Evolutionary conservation across 2,329 filamentous ascomycete genomes (phyloP).

Genomic region (Pseudogymnoascus sp.): DNA sequence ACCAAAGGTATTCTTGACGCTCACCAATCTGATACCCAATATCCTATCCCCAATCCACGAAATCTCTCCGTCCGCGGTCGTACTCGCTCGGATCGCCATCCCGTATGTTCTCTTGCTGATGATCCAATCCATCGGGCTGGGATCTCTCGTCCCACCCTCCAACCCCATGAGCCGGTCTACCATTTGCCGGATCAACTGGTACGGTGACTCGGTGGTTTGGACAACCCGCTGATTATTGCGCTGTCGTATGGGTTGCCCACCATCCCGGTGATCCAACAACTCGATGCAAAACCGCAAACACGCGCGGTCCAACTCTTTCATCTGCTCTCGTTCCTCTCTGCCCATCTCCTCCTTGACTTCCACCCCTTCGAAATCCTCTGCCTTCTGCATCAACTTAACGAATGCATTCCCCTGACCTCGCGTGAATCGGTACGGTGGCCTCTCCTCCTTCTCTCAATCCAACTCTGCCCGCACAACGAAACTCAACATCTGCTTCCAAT

Average conservation of each 20-base stretch:
- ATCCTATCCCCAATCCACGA: not conserved
- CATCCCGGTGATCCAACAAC: not conserved
- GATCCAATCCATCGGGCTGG: not conserved
- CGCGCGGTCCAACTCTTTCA: not conserved
- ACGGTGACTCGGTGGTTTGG: not conserved
- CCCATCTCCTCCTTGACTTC: not conserved
- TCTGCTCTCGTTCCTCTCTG: not conserved
- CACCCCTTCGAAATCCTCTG: not conserved
- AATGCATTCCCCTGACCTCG: not conserved
- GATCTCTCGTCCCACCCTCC: not conserved
- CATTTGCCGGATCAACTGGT: not conserved
- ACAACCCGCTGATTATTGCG: not conserved
- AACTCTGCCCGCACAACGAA: not conserved
- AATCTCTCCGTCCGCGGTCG: not conserved
- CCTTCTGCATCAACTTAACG: not conserved
- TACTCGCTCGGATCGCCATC: conserved; percentile 29
- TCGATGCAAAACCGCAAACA: conserved; percentile 3
- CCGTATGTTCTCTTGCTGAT: conserved; percentile 3
- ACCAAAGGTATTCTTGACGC: no score
- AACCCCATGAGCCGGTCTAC: no score
- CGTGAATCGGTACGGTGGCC: not conserved
- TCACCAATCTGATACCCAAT: not conserved
- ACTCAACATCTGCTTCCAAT: conserved; percentile 5
- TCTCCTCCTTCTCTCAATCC: not conserved
- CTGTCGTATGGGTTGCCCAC: not conserved